phyloP scores from a whole-genome alignment of 116 monocot genomes.

The Thalassia testudinum region DNA sequence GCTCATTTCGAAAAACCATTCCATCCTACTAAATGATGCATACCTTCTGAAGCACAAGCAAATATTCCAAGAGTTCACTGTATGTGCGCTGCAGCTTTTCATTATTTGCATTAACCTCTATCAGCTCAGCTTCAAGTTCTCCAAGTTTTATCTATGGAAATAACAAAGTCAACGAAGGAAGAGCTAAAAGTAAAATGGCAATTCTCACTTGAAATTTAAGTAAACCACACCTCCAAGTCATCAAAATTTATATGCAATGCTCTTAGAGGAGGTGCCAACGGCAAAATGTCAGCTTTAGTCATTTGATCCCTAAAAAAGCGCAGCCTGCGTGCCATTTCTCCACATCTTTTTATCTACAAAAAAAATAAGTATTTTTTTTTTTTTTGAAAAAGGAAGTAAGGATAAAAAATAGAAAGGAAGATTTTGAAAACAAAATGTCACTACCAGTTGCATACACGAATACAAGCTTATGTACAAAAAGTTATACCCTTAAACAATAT shows the following conservation, averaged over 20 bases:
- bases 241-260: constrained; percentile 50
- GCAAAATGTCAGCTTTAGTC: constrained; percentile 57
- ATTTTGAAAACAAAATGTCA: too few species aligned
- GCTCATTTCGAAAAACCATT: too few species aligned
- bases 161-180: background rate
- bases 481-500: too few species aligned
- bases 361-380: too few species aligned
- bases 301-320: constrained; percentile 91
- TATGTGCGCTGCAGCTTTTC: constrained; percentile 87
- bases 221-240: constrained; percentile 70
- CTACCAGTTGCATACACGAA: too few species aligned
- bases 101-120: constrained; percentile 87
- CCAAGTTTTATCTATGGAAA: constrained; percentile 67
- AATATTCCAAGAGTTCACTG: constrained; percentile 85
- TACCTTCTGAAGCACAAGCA: constrained; percentile 89
- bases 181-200: background rate
- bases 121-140: constrained; percentile 84
- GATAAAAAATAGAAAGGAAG: too few species aligned
- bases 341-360: constrained; percentile 92
- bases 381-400: too few species aligned
- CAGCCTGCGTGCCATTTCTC: constrained; percentile 94
- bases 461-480: too few species aligned
- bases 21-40: too few species aligned
- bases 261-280: constrained; percentile 25
- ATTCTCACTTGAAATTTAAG: background rate